Evolutionary conservation across 2,329 filamentous ascomycete species (phyloP), one percentile per base, ranked within the genome.

Genomic region (Exophiala dermatitidis): DNA sequence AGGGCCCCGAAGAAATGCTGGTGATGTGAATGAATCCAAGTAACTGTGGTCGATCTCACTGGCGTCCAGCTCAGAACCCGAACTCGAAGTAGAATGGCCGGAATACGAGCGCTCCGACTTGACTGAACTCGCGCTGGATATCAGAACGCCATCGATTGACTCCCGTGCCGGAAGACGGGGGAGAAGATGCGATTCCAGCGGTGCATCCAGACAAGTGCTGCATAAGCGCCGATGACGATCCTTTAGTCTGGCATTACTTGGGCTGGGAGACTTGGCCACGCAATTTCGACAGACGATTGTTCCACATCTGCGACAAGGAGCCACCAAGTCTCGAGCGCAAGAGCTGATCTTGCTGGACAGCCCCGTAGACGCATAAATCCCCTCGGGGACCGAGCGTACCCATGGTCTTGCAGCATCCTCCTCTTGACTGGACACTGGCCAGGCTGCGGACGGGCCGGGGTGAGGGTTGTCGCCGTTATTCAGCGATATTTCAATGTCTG

Each of bases 311-410:
- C 88, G 81, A 69, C 91, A 96, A 62, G 86, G 84, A 40, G 78
- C 80, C 3, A 97, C 91, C 80, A 95, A 80, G 68, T 96, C 91
- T 57, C 88, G 78, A 26, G 91, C 91, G 67, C 91, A 97, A 62
- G 79, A 78, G 3, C 86, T 84, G 30, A 86, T 77, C 69, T 88
- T 91, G 48, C 73, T 82, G 79, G 62, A 81, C 81, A 64, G 75
- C 77, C 77, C 77, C 81, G 66, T 80, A 1, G 56, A 55, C 6
- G 53, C 44, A 50, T 54, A 57, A 40, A 55, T 44, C 2, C 52
- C 50, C 5, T 38, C 32, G 9, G 53, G 46, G 10, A 19, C 26
- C 9, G 34, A 31, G 5, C 30, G 28, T 5, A 26, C 9, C 48
- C 41, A 41, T 5, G 41, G 36, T 28, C 43, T 46, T n/a, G 8